Percentiles rank a stretch among this genome's conserved stretches.
phyloP scores from a whole-genome alignment of 2,329 filamentous ascomycete species.

The Colletotrichum scovillei region DNA sequence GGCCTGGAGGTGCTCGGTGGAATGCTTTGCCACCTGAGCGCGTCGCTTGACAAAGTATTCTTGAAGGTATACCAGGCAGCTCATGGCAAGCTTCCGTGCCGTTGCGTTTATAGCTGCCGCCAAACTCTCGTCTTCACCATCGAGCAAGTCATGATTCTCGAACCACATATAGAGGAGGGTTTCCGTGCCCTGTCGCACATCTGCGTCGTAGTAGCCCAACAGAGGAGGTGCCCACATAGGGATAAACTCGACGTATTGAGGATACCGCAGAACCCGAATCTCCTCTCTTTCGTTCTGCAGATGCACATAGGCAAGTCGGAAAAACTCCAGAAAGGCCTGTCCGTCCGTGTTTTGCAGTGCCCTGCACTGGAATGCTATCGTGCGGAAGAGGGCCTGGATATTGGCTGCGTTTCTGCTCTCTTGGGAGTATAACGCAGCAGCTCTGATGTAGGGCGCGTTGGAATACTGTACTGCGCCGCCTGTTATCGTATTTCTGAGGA shows the following conservation, averaged over 20 bases:
- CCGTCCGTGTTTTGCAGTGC: slow-evolving; percentile 60
- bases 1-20: slow-evolving; percentile 54
- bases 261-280: slow-evolving; percentile 39
- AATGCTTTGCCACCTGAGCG: slow-evolving; percentile 54
- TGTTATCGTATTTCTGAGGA: slow-evolving; percentile 65
- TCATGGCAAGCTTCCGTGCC: slow-evolving; percentile 54
- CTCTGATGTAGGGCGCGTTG: slow-evolving; percentile 68
- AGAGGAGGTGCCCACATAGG: slow-evolving; percentile 64
- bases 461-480: slow-evolving; percentile 59
- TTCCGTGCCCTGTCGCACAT: slow-evolving; percentile 55
- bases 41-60: slow-evolving; percentile 57
- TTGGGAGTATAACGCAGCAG: slow-evolving; percentile 64
- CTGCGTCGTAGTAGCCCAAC: slow-evolving; percentile 57
- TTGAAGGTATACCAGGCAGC: slow-evolving; percentile 58
- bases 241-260: slow-evolving; percentile 42
- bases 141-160: slow-evolving; percentile 33
- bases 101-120: slow-evolving; percentile 47
- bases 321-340: slow-evolving; percentile 59
- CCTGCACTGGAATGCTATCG: slow-evolving; percentile 57
- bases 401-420: slow-evolving; percentile 47
- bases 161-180: slow-evolving; percentile 56
- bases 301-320: slow-evolving; percentile 43
- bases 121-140: slow-evolving; percentile 44
- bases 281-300: slow-evolving; percentile 43
- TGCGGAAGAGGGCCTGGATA: slow-evolving; percentile 53